phyloP scores from a whole-genome alignment of 306 rosid genomes.

The Corylus heterophylla region DNA sequence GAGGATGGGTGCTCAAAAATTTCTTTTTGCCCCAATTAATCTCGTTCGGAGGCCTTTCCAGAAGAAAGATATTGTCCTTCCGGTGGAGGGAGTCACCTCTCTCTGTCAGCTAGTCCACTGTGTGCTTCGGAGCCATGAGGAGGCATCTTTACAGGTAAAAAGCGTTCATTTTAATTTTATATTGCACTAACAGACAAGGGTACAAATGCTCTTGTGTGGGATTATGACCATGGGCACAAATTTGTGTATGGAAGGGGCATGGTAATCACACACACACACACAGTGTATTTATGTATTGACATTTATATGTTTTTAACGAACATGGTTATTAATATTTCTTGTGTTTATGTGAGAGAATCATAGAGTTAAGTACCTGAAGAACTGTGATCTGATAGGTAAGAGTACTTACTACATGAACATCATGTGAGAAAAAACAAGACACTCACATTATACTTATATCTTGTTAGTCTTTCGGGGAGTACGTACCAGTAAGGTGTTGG shows the following conservation, averaged over 20 bases:
- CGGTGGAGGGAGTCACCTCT: conserved; percentile 75
- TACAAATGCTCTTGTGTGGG: neutral
- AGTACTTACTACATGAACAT: neutral
- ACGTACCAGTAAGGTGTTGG: neutral
- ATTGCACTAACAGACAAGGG: neutral
- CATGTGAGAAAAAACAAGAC: neutral
- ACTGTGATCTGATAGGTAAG: neutral
- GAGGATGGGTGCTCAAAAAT: conserved; percentile 54
- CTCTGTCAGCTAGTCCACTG: conserved; percentile 67
- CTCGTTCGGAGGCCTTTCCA: conserved; percentile 74
- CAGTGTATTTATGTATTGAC: neutral
- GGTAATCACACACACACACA: no score
- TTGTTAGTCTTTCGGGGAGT: neutral
- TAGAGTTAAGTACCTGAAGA: neutral
- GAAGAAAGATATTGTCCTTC: conserved; percentile 77
- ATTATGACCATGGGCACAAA: neutral
- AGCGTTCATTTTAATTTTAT: conserved; percentile 9
- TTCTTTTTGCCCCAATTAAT: conserved; percentile 69
- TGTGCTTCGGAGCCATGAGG: conserved; percentile 66
- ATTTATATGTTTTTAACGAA: neutral
- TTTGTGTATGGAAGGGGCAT: neutral
- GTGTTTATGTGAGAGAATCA: neutral
- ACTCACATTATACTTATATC: neutral
- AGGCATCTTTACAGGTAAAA: conserved; percentile 78
- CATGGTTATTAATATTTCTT: neutral